These are phyloP conservation scores for Sporothrix inflata DNA, from an alignment of 2,329 filamentous ascomycete genomes.

Conservation along the genomic window DNA sequence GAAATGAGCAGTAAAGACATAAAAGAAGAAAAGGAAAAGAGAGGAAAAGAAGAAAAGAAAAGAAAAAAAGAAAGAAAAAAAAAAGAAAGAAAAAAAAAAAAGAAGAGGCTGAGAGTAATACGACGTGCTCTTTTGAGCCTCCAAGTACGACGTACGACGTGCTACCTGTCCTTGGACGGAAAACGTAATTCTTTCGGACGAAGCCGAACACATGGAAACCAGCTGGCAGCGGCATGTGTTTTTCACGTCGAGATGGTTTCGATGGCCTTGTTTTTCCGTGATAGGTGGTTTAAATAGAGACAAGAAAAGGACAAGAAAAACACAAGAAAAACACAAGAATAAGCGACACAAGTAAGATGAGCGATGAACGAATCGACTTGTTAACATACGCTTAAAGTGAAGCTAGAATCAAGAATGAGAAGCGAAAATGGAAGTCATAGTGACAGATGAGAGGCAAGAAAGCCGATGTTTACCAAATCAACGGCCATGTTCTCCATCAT, in stretches of 20 bases:
- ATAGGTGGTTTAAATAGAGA: background rate
- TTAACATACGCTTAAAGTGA: background rate
- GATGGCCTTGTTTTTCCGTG: background rate
- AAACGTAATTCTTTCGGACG: background rate
- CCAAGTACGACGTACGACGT: background rate
- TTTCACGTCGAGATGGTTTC: background rate
- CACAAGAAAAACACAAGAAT: background rate
- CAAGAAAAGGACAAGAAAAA: too few species aligned
- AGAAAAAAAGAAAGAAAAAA: background rate
- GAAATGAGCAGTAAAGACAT: background rate
- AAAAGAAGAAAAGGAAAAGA: too few species aligned
- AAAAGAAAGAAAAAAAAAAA: background rate
- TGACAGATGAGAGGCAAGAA: background rate
- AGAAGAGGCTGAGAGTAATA: background rate
- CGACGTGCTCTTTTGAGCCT: constrained; percentile 8
- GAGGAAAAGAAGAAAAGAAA: too few species aligned
- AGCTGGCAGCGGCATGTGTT: background rate
- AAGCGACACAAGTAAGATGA: background rate
- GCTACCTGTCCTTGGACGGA: background rate
- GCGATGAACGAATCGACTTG: background rate
- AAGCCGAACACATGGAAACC: background rate
- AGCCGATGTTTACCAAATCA: background rate
- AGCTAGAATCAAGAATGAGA: background rate
- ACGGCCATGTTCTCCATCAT: background rate
- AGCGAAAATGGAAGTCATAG: background rate